Percentiles rank a stretch among this genome's conserved stretches.
Conservation (phyloP, 2,329 filamentous ascomycete species). For the Plenodomus tracheiphilus region DNA sequence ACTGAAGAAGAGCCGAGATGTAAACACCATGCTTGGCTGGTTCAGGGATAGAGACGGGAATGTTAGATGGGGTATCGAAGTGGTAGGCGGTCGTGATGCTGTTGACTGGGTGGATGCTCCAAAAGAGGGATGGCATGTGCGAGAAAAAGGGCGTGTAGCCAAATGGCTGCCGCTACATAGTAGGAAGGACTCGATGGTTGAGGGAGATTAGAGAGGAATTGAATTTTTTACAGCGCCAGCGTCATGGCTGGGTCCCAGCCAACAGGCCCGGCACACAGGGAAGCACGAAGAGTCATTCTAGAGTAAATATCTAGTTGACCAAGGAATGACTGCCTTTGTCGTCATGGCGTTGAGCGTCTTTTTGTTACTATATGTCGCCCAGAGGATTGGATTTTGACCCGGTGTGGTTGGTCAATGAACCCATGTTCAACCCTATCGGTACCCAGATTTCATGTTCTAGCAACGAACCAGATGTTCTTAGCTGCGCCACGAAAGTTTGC, state of each 20-base stretch:
- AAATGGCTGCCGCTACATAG: background rate
- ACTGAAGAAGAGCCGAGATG: constrained; percentile 13
- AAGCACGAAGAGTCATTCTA: background rate
- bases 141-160: background rate
- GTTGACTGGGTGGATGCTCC: constrained; percentile 21
- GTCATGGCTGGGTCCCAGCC: background rate
- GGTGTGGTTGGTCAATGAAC: background rate
- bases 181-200: background rate
- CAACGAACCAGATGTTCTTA: too few relatives aligned
- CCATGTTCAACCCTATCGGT: background rate
- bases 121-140: constrained; percentile 5
- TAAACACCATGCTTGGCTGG: constrained; percentile 23
- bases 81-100: constrained; percentile 20
- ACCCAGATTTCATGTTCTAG: too few relatives aligned
- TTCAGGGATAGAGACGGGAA: constrained; percentile 22
- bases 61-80: constrained; percentile 27
- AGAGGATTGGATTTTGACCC: background rate
- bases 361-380: background rate
- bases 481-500: background rate
- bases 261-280: background rate
- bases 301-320: background rate
- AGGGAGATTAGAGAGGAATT: constrained; percentile 10
- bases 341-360: background rate
- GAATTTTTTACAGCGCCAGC: background rate
- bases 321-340: background rate